Percentiles rank a stretch among this genome's conserved stretches.
These are phyloP conservation scores for Penicillium ucsense DNA, from an alignment of 495 filamentous ascomycete genomes.

Conservation along the genomic window DNA sequence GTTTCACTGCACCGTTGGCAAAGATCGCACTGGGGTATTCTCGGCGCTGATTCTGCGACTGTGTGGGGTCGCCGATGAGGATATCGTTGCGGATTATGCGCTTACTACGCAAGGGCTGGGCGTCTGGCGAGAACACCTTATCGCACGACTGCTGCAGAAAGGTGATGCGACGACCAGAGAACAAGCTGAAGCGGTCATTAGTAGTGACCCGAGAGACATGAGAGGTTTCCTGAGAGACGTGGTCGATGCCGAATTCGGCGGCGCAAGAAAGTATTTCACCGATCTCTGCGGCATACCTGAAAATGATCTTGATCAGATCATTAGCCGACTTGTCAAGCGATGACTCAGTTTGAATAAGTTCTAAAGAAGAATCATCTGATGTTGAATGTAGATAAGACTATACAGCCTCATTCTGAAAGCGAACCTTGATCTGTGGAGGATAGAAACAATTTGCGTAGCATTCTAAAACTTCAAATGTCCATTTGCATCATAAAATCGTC, in stretches of 20 bases:
- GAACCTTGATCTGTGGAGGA: not conserved
- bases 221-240: not conserved
- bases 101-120: conserved; percentile 17
- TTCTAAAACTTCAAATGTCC: no score
- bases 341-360: no score
- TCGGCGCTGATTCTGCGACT: conserved; percentile 49
- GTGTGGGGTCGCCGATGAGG: conserved; percentile 43
- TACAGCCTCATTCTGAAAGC: no score
- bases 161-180: not conserved
- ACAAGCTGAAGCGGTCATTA: not conserved
- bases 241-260: not conserved
- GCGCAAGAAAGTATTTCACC: not conserved
- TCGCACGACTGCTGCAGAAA: not conserved
- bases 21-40: conserved; percentile 57
- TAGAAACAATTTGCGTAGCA: not conserved
- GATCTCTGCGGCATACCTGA: not conserved
- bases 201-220: not conserved
- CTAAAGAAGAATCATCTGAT: no score
- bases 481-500: no score
- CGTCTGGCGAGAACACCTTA: conserved; percentile 1
- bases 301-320: not conserved
- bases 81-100: conserved; percentile 53
- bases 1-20: conserved; percentile 50
- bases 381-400: no score
- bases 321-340: not conserved